These are phyloP conservation scores for Monosporascus sp. DNA, from an alignment of 2,329 filamentous ascomycete genomes.

Conservation along the genomic window DNA sequence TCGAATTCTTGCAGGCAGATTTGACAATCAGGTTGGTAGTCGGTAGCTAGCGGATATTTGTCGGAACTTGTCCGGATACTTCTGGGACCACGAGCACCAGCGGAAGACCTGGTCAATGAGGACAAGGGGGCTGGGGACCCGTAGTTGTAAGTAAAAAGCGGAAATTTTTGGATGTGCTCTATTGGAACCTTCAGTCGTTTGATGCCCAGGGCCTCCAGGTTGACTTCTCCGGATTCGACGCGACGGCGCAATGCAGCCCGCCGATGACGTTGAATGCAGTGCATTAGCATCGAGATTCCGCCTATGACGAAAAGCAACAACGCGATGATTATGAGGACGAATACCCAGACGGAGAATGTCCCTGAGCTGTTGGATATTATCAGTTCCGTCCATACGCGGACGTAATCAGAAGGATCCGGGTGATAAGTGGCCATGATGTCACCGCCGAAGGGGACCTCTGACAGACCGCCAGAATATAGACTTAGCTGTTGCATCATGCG, in stretches of 20 bases:
- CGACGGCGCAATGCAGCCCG: conserved; percentile 64
- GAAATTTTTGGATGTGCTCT: conserved; percentile 66
- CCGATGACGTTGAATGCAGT: conserved; percentile 68
- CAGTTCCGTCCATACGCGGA: conserved; percentile 56
- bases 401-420: conserved; percentile 52
- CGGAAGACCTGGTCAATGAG: background rate
- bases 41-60: conserved; percentile 39
- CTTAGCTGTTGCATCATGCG: conserved; percentile 68
- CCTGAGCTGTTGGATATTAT: conserved; percentile 40
- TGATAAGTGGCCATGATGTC: conserved; percentile 52
- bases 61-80: conserved; percentile 12
- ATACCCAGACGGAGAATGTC: conserved; percentile 77
- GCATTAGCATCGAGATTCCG: conserved; percentile 67
- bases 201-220: conserved; percentile 81
- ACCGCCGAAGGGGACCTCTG: conserved; percentile 52
- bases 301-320: conserved; percentile 65
- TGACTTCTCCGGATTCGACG: conserved; percentile 73
- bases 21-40: conserved; percentile 78
- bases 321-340: conserved; percentile 65
- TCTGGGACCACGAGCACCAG: conserved; percentile 3
- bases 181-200: conserved; percentile 74
- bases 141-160: conserved; percentile 70
- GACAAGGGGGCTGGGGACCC: conserved; percentile 35
- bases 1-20: conserved; percentile 85
- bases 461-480: conserved; percentile 73